Conservation (phyloP, 1,284 basidiomycete species). For the Ceratobasidium sp. region DNA sequence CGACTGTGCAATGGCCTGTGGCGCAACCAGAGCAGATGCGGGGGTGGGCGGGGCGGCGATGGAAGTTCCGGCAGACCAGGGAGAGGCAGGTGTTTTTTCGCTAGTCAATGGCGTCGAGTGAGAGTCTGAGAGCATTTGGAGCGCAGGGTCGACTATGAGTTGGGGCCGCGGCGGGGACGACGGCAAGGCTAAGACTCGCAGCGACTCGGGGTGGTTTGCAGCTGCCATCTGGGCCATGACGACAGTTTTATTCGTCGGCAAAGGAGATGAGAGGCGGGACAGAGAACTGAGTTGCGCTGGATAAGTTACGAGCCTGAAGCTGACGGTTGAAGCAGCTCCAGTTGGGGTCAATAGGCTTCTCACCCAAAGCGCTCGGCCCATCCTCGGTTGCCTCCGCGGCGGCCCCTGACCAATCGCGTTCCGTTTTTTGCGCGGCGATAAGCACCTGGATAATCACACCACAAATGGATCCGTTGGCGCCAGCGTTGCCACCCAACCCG, state of each 20-base stretch:
- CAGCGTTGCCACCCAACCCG: too few relatives aligned
- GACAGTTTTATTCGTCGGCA: constrained; percentile 25
- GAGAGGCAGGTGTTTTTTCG: constrained; percentile 41
- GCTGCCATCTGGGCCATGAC: constrained; percentile 40
- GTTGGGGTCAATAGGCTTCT: constrained; percentile 2
- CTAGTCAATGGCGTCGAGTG: constrained; percentile 3
- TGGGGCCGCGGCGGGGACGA: constrained; percentile 31
- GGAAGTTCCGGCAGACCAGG: constrained; percentile 39
- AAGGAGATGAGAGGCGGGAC: neutral
- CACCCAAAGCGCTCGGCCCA: constrained; percentile 10
- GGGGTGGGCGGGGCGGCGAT: constrained; percentile 30
- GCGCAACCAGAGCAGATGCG: neutral
- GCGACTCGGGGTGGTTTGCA: constrained; percentile 40
- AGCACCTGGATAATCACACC: neutral
- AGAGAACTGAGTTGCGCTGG: too few relatives aligned
- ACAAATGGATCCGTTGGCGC: neutral
- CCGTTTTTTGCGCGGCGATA: neutral
- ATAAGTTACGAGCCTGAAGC: neutral
- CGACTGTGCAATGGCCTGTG: constrained; percentile 8
- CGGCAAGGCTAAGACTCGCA: constrained; percentile 12
- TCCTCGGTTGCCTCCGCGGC: neutral
- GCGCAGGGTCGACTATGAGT: constrained; percentile 45
- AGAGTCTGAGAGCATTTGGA: constrained; percentile 40
- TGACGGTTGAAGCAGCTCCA: neutral
- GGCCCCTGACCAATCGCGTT: neutral